Percentiles rank a stretch among this genome's conserved stretches.
Conservation (phyloP, 2,329 filamentous ascomycete species). For the Aspergillus sp. region DNA sequence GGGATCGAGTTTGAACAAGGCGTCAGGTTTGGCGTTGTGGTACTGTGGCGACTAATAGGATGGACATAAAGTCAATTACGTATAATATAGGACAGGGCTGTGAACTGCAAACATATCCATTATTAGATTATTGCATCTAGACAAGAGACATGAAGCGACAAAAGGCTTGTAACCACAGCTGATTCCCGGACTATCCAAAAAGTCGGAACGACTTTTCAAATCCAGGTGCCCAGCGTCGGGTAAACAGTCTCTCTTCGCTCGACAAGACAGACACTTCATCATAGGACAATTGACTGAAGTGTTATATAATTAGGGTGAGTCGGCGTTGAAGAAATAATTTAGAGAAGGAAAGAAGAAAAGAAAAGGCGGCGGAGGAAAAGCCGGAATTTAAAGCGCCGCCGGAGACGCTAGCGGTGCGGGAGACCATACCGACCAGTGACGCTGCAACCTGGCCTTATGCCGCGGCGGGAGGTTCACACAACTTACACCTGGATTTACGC, state of each 20-base stretch:
- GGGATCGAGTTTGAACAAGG: background rate
- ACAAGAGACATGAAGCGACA: background rate
- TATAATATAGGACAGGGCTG: background rate
- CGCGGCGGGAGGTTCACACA: conserved; percentile 26
- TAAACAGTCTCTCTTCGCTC: conserved; percentile 53
- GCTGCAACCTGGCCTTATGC: conserved; percentile 42
- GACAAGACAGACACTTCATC: conserved; percentile 59
- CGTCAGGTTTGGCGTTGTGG: conserved; percentile 10
- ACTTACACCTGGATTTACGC: conserved; percentile 24
- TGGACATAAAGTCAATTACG: background rate
- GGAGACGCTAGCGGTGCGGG: conserved; percentile 22
- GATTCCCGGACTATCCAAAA: conserved; percentile 61
- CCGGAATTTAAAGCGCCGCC: conserved; percentile 22
- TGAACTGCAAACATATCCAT: background rate
- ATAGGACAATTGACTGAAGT: conserved; percentile 39
- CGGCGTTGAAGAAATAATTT: conserved; percentile 51
- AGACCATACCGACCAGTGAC: conserved; percentile 25
- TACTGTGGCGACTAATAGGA: background rate
- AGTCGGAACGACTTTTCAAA: conserved; percentile 57
- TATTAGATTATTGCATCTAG: background rate
- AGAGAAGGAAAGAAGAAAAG: conserved; percentile 33
- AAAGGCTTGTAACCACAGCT: conserved; percentile 55
- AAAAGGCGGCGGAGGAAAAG: conserved; percentile 18
- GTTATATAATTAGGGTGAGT: conserved; percentile 27
- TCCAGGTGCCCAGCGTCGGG: conserved; percentile 65